Evolutionary conservation across 148 eudicot species (phyloP).

Genomic region (Silene conica): DNA sequence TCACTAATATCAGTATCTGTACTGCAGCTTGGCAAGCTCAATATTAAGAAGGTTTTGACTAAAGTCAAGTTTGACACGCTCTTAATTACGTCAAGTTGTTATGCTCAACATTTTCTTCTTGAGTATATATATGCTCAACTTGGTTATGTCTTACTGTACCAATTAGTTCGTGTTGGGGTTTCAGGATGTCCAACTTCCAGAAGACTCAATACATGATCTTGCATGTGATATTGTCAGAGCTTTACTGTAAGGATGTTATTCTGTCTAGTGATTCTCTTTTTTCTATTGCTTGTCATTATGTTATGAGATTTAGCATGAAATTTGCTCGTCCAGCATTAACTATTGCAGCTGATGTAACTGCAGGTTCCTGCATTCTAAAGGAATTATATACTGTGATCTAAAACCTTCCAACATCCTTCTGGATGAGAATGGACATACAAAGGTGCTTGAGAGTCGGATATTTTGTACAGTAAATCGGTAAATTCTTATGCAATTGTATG

Average conservation of each 20-base stretch:
- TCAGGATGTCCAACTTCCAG: conserved; percentile 91
- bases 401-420: conserved; percentile 92
- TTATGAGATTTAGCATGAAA: neutral
- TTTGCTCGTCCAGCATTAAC: conserved; percentile 8
- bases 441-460: conserved; percentile 35
- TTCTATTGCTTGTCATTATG: neutral
- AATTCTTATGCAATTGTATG: neutral
- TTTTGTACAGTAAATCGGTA: neutral
- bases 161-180: conserved; percentile 14
- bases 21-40: conserved; percentile 3
- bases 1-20: too few species aligned
- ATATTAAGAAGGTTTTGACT: neutral
- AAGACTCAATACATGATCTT: conserved; percentile 88
- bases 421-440: conserved; percentile 90
- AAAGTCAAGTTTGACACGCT: neutral
- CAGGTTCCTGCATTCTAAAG: conserved; percentile 92
- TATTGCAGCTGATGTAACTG: neutral
- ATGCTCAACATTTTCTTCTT: neutral
- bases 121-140: neutral
- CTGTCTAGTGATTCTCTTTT: neutral
- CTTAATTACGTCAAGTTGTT: neutral
- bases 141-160: conserved; percentile 7
- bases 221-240: conserved; percentile 68
- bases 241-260: conserved; percentile 60
- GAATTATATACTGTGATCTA: conserved; percentile 85